These are phyloP conservation scores for Solanum etuberosum DNA, from an alignment of 257 asterid genomes.

Conservation along the genomic window DNA sequence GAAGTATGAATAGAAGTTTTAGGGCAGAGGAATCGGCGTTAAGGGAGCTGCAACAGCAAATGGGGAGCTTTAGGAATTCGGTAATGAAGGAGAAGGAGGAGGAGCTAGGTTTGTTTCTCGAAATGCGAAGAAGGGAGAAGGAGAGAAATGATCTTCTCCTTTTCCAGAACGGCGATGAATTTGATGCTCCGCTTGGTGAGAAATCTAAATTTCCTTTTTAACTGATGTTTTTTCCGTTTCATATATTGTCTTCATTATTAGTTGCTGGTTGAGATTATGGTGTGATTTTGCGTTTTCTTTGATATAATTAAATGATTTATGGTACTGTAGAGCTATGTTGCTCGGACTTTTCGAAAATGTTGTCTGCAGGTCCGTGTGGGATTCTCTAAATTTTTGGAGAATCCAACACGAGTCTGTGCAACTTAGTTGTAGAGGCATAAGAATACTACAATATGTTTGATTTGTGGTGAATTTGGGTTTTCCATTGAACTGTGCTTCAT, in stretches of 20 bases:
- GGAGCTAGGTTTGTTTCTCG: conserved; percentile 2
- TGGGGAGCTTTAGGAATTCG: neutral
- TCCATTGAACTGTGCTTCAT: neutral
- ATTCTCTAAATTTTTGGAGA: neutral
- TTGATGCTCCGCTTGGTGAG: conserved; percentile 7
- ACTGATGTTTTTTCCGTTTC: neutral
- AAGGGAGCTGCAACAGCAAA: neutral
- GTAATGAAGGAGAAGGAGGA: conserved; percentile 9
- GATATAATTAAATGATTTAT: neutral
- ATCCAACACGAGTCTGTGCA: neutral
- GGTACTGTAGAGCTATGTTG: neutral
- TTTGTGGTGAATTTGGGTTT: neutral
- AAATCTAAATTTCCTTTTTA: neutral
- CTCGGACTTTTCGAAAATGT: neutral
- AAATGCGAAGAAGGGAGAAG: neutral
- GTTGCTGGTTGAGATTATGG: neutral
- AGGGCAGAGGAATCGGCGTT: neutral
- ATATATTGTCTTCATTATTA: neutral
- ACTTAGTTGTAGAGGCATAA: neutral
- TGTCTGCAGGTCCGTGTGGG: neutral
- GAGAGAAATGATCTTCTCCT: neutral
- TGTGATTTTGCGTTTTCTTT: neutral
- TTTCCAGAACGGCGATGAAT: neutral
- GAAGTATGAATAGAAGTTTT: neutral
- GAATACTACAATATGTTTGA: neutral